phyloP scores from a whole-genome alignment of 345 rosid species.

The Arabis alpina region DNA sequence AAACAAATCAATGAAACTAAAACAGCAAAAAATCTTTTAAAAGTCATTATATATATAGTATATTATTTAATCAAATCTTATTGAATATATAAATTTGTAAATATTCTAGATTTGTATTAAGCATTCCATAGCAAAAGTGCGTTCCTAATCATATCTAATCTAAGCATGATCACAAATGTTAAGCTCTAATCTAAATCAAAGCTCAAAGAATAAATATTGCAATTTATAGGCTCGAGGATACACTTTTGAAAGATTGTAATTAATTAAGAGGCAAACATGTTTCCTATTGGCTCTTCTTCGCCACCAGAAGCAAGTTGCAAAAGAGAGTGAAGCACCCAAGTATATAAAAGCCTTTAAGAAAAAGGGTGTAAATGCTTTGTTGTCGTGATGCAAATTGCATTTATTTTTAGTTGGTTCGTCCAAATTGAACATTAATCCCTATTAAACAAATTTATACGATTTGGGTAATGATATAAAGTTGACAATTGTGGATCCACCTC shows the following conservation, averaged over 20 bases:
- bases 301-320: slow-evolving; percentile 43
- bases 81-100: background rate
- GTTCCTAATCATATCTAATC: slow-evolving; percentile 7
- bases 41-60: too few species aligned
- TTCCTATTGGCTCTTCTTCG: slow-evolving; percentile 35
- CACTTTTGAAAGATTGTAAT: slow-evolving; percentile 1
- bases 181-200: slow-evolving; percentile 14
- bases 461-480: slow-evolving; percentile 16
- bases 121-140: slow-evolving; percentile 12
- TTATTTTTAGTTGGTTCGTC: slow-evolving; percentile 8
- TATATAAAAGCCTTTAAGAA: slow-evolving; percentile 5
- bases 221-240: slow-evolving; percentile 4
- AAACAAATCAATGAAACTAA: too few species aligned
- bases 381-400: slow-evolving; percentile 34
- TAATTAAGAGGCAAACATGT: slow-evolving; percentile 27
- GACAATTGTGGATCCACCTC: slow-evolving; percentile 8
- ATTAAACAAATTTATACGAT: slow-evolving; percentile 11
- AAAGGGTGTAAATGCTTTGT: slow-evolving; percentile 15
- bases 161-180: slow-evolving; percentile 5
- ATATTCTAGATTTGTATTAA: background rate
- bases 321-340: slow-evolving; percentile 35
- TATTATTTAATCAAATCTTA: background rate
- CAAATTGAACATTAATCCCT: slow-evolving; percentile 21
- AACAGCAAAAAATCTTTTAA: too few species aligned
- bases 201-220: slow-evolving; percentile 9